Percentiles rank a stretch among this genome's conserved stretches.
Conservation (phyloP, 495 filamentous ascomycete species). For the Aspergillus steynii region DNA sequence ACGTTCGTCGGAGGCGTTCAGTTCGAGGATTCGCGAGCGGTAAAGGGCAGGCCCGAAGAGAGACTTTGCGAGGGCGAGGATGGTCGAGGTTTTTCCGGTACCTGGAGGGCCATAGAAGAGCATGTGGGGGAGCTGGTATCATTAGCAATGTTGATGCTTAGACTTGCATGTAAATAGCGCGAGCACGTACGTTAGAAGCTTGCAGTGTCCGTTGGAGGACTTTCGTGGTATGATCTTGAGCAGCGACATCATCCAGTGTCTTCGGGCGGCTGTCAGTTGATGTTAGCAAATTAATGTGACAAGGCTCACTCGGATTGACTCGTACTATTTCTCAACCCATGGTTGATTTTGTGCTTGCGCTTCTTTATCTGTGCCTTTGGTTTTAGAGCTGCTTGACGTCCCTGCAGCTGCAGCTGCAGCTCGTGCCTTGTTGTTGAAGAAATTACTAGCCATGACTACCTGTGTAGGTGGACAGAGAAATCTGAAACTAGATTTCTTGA, state of each 20-base stretch:
- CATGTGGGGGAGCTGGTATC: slow-evolving; percentile 86
- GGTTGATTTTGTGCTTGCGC: slow-evolving; percentile 72
- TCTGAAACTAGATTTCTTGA: not conserved
- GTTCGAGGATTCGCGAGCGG: slow-evolving; percentile 90
- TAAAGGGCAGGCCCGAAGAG: slow-evolving; percentile 96
- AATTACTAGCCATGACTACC: slow-evolving; percentile 59
- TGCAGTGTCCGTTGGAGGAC: slow-evolving; percentile 90
- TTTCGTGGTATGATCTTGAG: slow-evolving; percentile 95
- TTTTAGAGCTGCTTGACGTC: slow-evolving; percentile 42
- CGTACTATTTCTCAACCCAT: slow-evolving; percentile 99
- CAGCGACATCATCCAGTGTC: slow-evolving; percentile 89
- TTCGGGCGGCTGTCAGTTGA: slow-evolving; percentile 73
- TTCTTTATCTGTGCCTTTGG: slow-evolving; percentile 60
- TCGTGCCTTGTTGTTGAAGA: slow-evolving; percentile 94
- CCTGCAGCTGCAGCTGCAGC: slow-evolving; percentile 70
- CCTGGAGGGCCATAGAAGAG: slow-evolving; percentile 98
- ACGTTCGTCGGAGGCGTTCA: slow-evolving; percentile 98
- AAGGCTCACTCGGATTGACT: not conserved
- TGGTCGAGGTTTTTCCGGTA: slow-evolving; percentile 98
- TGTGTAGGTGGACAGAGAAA: slow-evolving; percentile 3
- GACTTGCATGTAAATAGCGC: not conserved
- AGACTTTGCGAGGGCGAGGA: slow-evolving; percentile 93
- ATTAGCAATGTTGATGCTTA: slow-evolving; percentile 2
- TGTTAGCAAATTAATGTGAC: slow-evolving; percentile 6
- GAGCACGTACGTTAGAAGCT: slow-evolving; percentile 74